A percentile compares a stretch with the other conserved stretches of the same genome.
These are phyloP conservation scores for Heritiera littoralis DNA, from an alignment of 345 rosid species.

Conservation along the genomic window DNA sequence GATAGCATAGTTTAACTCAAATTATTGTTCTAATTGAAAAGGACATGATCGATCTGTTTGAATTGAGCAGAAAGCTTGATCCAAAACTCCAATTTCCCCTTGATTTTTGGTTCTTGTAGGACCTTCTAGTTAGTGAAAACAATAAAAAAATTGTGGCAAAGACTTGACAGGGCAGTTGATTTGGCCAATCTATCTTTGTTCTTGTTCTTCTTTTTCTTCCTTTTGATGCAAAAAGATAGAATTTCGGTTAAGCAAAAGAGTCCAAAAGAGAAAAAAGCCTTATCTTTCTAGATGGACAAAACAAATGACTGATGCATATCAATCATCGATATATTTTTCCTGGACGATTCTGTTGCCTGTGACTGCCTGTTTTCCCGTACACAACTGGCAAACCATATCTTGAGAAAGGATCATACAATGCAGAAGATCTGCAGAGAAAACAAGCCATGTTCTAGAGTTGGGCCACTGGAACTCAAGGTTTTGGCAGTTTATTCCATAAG, in stretches of 20 bases:
- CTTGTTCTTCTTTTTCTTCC: constrained; percentile 7
- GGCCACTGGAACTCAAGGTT: not conserved
- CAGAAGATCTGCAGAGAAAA: not conserved
- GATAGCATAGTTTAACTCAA: not conserved
- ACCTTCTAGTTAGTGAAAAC: not conserved
- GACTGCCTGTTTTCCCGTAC: not conserved
- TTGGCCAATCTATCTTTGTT: not conserved
- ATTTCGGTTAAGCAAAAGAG: not conserved
- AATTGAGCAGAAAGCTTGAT: not conserved
- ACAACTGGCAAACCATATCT: not conserved
- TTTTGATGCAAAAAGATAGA: not conserved
- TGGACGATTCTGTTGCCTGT: not conserved
- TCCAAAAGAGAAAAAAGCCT: not conserved
- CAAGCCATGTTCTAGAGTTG: constrained; percentile 9
- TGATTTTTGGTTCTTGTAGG: not conserved
- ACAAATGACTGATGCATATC: not conserved
- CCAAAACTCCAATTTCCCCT: not conserved
- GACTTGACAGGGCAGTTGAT: not conserved
- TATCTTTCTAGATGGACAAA: not conserved
- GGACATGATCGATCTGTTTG: not conserved
- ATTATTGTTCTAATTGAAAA: not conserved
- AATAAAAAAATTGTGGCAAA: not conserved
- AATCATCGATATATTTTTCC: not conserved
- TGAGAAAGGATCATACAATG: not conserved
- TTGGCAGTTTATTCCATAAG: not conserved